Percentiles rank a stretch among this genome's conserved stretches.
Conservation (phyloP, 1,139 yeast genomes). For the Suhomyces chickasaworum region DNA sequence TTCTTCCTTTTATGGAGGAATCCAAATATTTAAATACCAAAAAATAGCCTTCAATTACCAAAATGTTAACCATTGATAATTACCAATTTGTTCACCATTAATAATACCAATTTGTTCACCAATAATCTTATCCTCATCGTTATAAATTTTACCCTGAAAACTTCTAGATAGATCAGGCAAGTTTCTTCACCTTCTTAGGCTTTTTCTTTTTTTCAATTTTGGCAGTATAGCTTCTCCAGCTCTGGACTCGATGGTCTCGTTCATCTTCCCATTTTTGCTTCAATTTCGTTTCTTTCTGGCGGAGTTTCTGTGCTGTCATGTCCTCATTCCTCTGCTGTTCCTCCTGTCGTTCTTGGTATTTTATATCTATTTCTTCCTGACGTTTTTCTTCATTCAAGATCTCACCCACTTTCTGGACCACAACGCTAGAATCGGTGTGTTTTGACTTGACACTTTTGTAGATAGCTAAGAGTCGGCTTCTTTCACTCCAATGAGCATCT, state of each 20-base stretch:
- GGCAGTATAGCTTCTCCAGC: conserved; percentile 58
- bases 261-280: conserved; percentile 64
- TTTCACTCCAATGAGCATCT: conserved; percentile 27
- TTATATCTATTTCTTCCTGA: conserved; percentile 36
- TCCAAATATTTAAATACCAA: too few species aligned
- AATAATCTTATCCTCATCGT: too few species aligned
- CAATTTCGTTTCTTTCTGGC: conserved; percentile 39
- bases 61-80: too few species aligned
- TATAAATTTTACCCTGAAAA: too few species aligned
- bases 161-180: conserved; percentile 29
- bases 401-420: conserved; percentile 41
- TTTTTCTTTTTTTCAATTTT: conserved; percentile 47
- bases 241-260: conserved; percentile 58
- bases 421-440: conserved; percentile 24
- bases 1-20: too few species aligned
- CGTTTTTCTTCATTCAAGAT: conserved; percentile 35
- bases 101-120: too few species aligned
- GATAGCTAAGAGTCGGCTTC: conserved; percentile 36
- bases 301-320: conserved; percentile 40
- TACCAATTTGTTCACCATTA: too few species aligned
- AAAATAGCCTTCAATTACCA: too few species aligned
- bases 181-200: conserved; percentile 41
- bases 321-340: conserved; percentile 23
- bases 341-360: conserved; percentile 34
- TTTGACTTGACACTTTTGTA: conserved; percentile 43